Conservation (phyloP, 2,329 filamentous ascomycete species). For the Periconia sp. region DNA sequence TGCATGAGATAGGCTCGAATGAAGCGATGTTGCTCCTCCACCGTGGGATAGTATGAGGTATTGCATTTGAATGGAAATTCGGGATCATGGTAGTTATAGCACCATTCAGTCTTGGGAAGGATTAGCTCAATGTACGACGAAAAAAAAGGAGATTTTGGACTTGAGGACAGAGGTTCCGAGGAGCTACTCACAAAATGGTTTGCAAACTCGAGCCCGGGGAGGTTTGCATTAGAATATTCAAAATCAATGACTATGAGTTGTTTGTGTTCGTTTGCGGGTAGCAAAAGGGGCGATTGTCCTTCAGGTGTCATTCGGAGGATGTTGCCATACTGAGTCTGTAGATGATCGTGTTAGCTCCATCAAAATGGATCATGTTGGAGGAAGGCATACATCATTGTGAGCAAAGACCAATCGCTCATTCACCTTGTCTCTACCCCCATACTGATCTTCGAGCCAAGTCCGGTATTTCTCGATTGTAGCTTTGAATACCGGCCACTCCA, state of each 20-base stretch:
- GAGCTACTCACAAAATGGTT: slow-evolving; percentile 80
- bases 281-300: slow-evolving; percentile 80
- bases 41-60: slow-evolving; percentile 72
- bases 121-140: slow-evolving; percentile 5
- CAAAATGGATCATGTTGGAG: no score
- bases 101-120: slow-evolving; percentile 77
- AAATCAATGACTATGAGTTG: slow-evolving; percentile 98
- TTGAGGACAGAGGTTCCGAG: background rate
- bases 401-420: slow-evolving; percentile 84
- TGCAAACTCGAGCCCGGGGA: slow-evolving; percentile 86
- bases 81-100: slow-evolving; percentile 92
- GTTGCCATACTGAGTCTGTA: slow-evolving; percentile 95
- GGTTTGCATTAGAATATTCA: slow-evolving; percentile 92
- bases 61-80: slow-evolving; percentile 71
- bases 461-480: slow-evolving; percentile 78
- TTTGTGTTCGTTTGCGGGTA: slow-evolving; percentile 92
- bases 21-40: slow-evolving; percentile 83
- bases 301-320: slow-evolving; percentile 78
- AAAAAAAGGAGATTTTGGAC: background rate
- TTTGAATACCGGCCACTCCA: slow-evolving; percentile 81
- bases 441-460: slow-evolving; percentile 72
- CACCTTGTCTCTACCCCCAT: slow-evolving; percentile 70
- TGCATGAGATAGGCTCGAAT: slow-evolving; percentile 87
- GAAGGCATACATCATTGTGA: slow-evolving; percentile 84
- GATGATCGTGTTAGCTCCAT: slow-evolving; percentile 18